Percentiles rank a stretch among this genome's conserved stretches.
Evolutionary conservation across 768 basidiomycete genomes (phyloP).

Genomic region (Rhizopogon vinicolor): DNA sequence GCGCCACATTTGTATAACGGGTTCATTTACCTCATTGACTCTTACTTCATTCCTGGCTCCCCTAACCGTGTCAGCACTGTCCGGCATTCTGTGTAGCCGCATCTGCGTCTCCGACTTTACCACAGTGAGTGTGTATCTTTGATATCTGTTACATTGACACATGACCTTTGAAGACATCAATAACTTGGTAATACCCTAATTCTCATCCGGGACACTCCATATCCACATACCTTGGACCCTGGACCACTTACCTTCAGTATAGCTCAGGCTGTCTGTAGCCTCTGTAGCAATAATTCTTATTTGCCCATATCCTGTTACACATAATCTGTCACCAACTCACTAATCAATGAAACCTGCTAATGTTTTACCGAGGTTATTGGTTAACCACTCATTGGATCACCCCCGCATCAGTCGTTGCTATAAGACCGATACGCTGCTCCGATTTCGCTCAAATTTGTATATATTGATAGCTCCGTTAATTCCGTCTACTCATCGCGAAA

Average conservation of each 20-base stretch:
- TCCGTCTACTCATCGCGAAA: slow-evolving; percentile 69
- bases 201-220: not conserved
- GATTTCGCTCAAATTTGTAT: not conserved
- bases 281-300: not conserved
- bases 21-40: not conserved
- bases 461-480: slow-evolving; percentile 23
- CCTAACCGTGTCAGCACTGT: not conserved
- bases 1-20: not conserved
- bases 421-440: not conserved
- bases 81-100: not conserved
- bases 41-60: not conserved
- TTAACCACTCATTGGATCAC: not conserved
- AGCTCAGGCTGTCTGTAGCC: not conserved
- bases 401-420: too few species aligned
- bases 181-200: too few species aligned
- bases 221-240: not conserved
- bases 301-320: not conserved
- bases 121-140: not conserved
- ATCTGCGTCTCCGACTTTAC: too few species aligned
- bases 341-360: too few species aligned
- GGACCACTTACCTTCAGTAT: not conserved
- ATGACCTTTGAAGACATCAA: not conserved
- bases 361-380: too few species aligned
- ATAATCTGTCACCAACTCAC: not conserved
- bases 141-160: not conserved